Evolutionary conservation across 805 yeast genomes (phyloP).

Genomic region (Cyberlindnera lachancei): DNA sequence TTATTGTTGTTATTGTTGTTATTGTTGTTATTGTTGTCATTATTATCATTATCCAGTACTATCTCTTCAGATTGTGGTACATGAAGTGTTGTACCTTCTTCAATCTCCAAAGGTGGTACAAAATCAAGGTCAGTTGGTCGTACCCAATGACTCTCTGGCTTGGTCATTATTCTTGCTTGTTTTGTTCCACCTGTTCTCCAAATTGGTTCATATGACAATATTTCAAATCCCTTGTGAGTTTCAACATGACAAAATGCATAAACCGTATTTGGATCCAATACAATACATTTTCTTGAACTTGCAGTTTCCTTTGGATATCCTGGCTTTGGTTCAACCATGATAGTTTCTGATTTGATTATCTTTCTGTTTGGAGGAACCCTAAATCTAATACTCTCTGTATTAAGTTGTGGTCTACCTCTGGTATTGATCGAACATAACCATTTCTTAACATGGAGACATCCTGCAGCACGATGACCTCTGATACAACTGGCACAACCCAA

Average conservation of each 20-base stretch:
- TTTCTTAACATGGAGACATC: conserved; percentile 74
- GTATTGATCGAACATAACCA: conserved; percentile 80
- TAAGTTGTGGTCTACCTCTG: conserved; percentile 76
- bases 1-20: too few relatives aligned
- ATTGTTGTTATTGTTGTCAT: too few relatives aligned
- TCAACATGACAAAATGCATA: conserved; percentile 7
- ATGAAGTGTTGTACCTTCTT: too few relatives aligned
- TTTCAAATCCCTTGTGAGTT: conserved; percentile 21
- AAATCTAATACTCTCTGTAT: conserved; percentile 12
- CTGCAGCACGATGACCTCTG: conserved; percentile 85
- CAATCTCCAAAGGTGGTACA: not conserved
- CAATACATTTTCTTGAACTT: conserved; percentile 8
- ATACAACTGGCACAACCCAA: conserved; percentile 85
- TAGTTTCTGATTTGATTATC: conserved; percentile 3
- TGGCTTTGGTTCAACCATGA: conserved; percentile 12
- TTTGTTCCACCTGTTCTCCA: not conserved
- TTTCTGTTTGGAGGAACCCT: conserved; percentile 2
- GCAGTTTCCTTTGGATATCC: conserved; percentile 6
- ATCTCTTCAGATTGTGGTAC: too few relatives aligned
- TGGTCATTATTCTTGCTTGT: not conserved
- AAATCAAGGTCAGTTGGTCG: not conserved
- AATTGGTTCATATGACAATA: conserved; percentile 25
- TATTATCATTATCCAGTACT: too few relatives aligned
- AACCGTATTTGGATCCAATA: conserved; percentile 10
- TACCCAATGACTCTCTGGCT: not conserved